These are phyloP conservation scores for Schizophyllum amplum DNA, from an alignment of 1,284 basidiomycete genomes.

Conservation along the genomic window DNA sequence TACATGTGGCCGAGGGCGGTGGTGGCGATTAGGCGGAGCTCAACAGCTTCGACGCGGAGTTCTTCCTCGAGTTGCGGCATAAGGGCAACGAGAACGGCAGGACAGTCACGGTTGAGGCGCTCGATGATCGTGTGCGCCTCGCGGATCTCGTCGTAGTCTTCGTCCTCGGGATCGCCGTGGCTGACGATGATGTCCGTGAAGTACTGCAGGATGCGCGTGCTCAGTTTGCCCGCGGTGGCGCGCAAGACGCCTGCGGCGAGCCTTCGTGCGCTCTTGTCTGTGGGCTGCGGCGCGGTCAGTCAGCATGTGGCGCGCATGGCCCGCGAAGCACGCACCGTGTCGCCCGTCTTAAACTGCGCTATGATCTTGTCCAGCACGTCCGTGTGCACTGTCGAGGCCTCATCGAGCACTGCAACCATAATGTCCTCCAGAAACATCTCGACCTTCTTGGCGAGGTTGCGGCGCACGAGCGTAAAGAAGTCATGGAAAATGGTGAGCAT, in stretches of 20 bases:
- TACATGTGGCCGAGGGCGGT: constrained; percentile 89
- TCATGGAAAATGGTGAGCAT: constrained; percentile 79
- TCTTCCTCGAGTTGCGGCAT: constrained; percentile 93
- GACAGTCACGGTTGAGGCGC: constrained; percentile 70
- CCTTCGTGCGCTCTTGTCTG: constrained; percentile 72
- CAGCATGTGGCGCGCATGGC: background rate
- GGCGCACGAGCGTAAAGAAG: constrained; percentile 73
- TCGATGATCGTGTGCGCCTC: constrained; percentile 83
- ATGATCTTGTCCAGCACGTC: constrained; percentile 81
- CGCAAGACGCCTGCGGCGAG: constrained; percentile 90
- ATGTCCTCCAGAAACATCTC: constrained; percentile 87
- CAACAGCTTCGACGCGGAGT: constrained; percentile 68
- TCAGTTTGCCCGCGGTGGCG: constrained; percentile 76
- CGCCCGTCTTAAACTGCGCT: constrained; percentile 56
- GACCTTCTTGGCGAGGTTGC: constrained; percentile 84
- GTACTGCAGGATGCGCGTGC: constrained; percentile 85
- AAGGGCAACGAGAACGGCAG: constrained; percentile 79
- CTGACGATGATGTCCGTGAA: constrained; percentile 82
- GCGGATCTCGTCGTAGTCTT: constrained; percentile 60
- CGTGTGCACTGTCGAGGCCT: constrained; percentile 64
- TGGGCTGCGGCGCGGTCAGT: constrained; percentile 35
- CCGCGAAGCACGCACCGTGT: too few species aligned
- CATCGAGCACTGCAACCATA: constrained; percentile 84
- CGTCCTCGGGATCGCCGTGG: constrained; percentile 40
- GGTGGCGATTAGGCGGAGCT: constrained; percentile 73